Evolutionary conservation across 345 rosid genomes (phyloP).

Genomic region (Cardamine chenopodiifolia): DNA sequence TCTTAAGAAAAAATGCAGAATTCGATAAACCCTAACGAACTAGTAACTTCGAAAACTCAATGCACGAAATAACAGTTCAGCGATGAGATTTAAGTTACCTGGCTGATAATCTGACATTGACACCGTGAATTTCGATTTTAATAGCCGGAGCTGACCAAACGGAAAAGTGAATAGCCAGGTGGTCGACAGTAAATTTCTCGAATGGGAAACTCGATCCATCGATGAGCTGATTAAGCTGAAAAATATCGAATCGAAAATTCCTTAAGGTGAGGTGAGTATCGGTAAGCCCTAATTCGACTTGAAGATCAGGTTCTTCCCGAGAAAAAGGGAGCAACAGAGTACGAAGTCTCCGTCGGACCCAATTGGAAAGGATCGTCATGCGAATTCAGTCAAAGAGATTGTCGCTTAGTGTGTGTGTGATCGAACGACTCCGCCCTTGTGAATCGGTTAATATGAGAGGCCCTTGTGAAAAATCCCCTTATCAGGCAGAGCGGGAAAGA

Average conservation of each 20-base stretch:
- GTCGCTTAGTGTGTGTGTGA: background rate
- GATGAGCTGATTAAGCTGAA: constrained; percentile 55
- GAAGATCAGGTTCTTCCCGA: constrained; percentile 65
- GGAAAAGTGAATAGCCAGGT: constrained; percentile 58
- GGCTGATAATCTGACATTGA: constrained; percentile 49
- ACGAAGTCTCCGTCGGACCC: constrained; percentile 56
- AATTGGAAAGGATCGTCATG: constrained; percentile 51
- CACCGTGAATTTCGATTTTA: constrained; percentile 61
- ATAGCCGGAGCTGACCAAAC: constrained; percentile 72
- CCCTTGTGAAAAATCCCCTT: constrained; percentile 1
- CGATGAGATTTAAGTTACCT: constrained; percentile 45
- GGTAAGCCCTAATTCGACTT: constrained; percentile 61
- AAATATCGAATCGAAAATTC: constrained; percentile 55
- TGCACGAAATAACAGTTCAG: constrained; percentile 11
- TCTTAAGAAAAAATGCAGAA: constrained; percentile 34
- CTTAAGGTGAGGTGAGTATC: constrained; percentile 50
- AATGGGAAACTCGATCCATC: constrained; percentile 50
- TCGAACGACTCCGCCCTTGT: constrained; percentile 25
- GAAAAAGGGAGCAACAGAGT: constrained; percentile 72
- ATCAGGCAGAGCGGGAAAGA: constrained; percentile 46
- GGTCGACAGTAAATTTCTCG: constrained; percentile 56
- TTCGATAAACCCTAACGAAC: constrained; percentile 6
- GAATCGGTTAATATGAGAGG: constrained; percentile 10
- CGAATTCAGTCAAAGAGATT: constrained; percentile 18
- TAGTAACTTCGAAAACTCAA: background rate